Evolutionary conservation across 176 grass and related monocot species (phyloP).

Genomic region (Tillandsia leiboldiana): DNA sequence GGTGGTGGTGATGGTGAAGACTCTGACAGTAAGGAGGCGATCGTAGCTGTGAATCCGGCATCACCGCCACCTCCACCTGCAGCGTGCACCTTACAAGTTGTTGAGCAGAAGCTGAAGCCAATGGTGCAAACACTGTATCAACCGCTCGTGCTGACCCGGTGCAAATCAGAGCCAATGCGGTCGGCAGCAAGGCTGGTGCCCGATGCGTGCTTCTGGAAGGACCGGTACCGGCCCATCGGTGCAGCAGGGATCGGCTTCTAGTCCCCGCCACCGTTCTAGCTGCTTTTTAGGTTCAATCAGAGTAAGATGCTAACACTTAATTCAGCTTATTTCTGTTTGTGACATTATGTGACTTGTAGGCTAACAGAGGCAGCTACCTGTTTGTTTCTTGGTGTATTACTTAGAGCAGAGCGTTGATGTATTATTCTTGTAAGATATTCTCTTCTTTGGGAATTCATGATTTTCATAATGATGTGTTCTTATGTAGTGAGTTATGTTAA

Average conservation of each 20-base stretch:
- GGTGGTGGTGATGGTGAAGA: slow-evolving; percentile 5
- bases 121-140: slow-evolving; percentile 40
- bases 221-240: slow-evolving; percentile 67
- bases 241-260: slow-evolving; percentile 71
- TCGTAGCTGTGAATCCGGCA: neutral
- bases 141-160: slow-evolving; percentile 76
- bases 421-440: no score
- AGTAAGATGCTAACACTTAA: no score
- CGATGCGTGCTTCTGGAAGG: slow-evolving; percentile 93
- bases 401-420: no score
- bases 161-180: slow-evolving; percentile 86
- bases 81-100: neutral
- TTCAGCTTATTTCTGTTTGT: no score
- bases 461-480: no score
- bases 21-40: neutral
- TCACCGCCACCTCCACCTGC: neutral
- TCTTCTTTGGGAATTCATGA: no score
- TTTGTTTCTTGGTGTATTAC: no score
- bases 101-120: slow-evolving; percentile 48
- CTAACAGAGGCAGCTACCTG: no score
- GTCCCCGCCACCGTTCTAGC: slow-evolving; percentile 1
- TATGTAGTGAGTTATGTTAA: no score
- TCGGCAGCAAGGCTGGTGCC: slow-evolving; percentile 55
- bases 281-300: neutral
- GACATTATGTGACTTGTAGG: no score